A percentile compares a stretch with the other conserved stretches of the same genome.
Conservation (phyloP, 1,284 basidiomycete genomes). For the Volvariella surrecta region DNA sequence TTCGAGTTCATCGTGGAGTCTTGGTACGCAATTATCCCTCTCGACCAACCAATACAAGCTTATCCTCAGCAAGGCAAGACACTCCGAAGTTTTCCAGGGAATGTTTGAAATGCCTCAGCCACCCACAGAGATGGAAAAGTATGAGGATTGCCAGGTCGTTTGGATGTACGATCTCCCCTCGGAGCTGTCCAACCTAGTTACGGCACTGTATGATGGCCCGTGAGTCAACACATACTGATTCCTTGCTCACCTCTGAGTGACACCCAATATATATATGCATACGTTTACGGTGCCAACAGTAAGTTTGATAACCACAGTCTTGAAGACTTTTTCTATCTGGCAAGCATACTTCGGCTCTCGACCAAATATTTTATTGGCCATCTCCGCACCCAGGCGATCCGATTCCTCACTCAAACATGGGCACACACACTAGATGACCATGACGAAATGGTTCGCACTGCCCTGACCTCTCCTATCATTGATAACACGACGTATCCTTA, state of each 20-base stretch:
- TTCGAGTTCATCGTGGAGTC: constrained; percentile 50
- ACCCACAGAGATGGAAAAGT: constrained; percentile 21
- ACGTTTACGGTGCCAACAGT: constrained; percentile 13
- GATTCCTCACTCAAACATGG: constrained; percentile 43
- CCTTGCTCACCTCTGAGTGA: neutral
- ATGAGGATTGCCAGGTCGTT: constrained; percentile 42
- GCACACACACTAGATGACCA: constrained; percentile 43
- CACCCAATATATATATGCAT: neutral
- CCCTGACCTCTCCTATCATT: constrained; percentile 32
- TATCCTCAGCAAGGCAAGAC: constrained; percentile 25
- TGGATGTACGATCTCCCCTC: constrained; percentile 42
- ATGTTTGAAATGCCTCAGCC: constrained; percentile 50
- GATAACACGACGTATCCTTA: constrained; percentile 45
- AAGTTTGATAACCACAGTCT: constrained; percentile 30
- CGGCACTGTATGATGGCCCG: constrained; percentile 50
- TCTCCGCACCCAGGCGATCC: constrained; percentile 40
- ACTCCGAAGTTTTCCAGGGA: constrained; percentile 50
- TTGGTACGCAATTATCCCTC: constrained; percentile 21
- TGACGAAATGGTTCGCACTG: constrained; percentile 45
- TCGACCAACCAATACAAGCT: neutral
- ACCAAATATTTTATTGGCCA: constrained; percentile 50
- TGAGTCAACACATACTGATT: constrained; percentile 22
- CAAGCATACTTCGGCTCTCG: constrained; percentile 44
- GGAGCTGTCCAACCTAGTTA: constrained; percentile 47
- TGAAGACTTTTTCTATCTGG: constrained; percentile 44